These are phyloP conservation scores for Macadamia tetraphylla DNA, from an alignment of 164 flowering plant genomes.

Conservation along the genomic window DNA sequence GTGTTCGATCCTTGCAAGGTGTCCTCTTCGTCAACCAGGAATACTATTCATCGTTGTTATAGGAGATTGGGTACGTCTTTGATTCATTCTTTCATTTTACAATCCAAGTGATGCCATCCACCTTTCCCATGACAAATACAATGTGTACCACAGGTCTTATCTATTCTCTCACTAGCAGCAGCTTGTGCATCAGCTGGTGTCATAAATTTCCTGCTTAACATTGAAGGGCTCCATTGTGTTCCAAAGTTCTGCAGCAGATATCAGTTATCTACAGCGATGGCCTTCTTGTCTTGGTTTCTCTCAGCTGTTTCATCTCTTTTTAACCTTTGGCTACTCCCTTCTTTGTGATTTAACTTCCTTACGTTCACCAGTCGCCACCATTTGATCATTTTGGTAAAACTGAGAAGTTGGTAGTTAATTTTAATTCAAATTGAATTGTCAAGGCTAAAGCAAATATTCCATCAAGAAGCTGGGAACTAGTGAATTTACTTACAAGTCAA, in stretches of 20 bases:
- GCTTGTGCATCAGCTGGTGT: slow-evolving; percentile 62
- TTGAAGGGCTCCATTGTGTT: slow-evolving; percentile 33
- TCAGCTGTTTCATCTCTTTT: slow-evolving; percentile 47
- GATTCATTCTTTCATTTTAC: background rate
- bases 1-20: slow-evolving; percentile 40
- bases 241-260: slow-evolving; percentile 53
- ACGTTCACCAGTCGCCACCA: background rate
- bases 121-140: background rate
- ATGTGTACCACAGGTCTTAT: slow-evolving; percentile 39
- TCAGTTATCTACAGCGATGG: slow-evolving; percentile 68
- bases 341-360: slow-evolving; percentile 23
- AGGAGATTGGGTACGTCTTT: slow-evolving; percentile 62
- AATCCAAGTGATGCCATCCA: background rate
- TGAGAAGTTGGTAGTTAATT: too few species aligned
- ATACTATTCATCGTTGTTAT: slow-evolving; percentile 42
- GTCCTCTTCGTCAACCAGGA: slow-evolving; percentile 53
- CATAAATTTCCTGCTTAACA: slow-evolving; percentile 39
- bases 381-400: background rate
- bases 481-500: background rate
- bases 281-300: slow-evolving; percentile 72
- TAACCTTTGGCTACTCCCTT: slow-evolving; percentile 68
- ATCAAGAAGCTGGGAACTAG: background rate
- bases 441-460: background rate
- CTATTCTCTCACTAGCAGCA: slow-evolving; percentile 60
- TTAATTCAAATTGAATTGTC: background rate